Conservation (phyloP, 306 rosid species). For the Castanea mollissima region DNA sequence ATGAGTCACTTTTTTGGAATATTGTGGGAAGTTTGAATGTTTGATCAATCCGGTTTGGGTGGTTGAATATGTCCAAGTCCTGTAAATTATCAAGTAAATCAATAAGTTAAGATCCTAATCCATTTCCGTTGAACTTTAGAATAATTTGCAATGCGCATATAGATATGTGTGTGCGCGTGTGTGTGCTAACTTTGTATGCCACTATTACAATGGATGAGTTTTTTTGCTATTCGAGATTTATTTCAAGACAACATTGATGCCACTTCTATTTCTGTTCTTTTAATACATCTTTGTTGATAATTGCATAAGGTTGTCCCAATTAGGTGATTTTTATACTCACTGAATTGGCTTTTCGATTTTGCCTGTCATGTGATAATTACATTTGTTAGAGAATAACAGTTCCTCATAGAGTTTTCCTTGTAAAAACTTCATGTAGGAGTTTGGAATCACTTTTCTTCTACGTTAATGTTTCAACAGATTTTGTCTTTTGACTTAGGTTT, state of each 20-base stretch:
- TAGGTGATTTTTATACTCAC: too few relatives aligned
- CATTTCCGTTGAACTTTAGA: background rate
- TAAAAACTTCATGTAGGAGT: background rate
- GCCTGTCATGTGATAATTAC: background rate
- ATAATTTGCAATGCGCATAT: background rate
- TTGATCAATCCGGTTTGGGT: background rate
- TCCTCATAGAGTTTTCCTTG: background rate
- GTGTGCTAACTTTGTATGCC: background rate
- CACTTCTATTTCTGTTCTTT: background rate
- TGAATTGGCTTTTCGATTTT: background rate
- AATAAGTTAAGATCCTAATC: background rate
- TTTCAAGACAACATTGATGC: background rate
- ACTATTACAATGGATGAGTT: background rate
- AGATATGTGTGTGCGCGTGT: accelerated
- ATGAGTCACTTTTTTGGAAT: background rate
- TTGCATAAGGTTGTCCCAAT: background rate
- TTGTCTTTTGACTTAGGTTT: conserved; percentile 54
- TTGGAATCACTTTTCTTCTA: background rate
- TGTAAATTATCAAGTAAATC: background rate
- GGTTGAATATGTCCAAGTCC: background rate
- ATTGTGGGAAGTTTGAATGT: background rate
- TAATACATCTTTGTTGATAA: background rate
- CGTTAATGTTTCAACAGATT: background rate
- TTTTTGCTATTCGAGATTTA: background rate
- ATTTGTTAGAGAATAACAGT: background rate